A percentile compares a stretch with the other conserved stretches of the same genome.
Evolutionary conservation across 2,329 filamentous ascomycete genomes (phyloP).

Genomic region (Pseudocercospora musae): DNA sequence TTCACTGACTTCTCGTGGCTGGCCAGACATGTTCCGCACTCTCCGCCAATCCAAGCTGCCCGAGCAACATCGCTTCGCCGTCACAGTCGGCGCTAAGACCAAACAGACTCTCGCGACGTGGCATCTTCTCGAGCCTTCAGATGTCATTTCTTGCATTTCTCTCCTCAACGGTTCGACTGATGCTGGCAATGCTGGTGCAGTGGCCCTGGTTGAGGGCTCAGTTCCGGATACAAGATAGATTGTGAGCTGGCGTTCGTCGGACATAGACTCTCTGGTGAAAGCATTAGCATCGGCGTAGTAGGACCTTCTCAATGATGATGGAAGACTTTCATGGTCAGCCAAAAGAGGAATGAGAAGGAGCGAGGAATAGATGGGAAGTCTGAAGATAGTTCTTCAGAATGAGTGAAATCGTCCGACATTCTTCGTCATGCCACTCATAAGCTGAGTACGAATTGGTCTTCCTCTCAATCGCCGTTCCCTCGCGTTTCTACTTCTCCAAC

Average conservation of each 20-base stretch:
- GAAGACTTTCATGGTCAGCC: not conserved
- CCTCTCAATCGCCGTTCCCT: not conserved
- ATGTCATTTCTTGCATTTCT: conserved; percentile 62
- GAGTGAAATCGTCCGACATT: not conserved
- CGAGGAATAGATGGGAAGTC: not conserved
- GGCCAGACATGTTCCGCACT: conserved; percentile 74
- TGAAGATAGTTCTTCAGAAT: not conserved
- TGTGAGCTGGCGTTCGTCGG: not conserved
- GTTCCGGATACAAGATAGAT: conserved; percentile 24
- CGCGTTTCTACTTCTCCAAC: not conserved
- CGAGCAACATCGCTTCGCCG: conserved; percentile 73
- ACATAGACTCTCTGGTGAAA: not conserved
- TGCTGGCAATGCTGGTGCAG: conserved; percentile 29
- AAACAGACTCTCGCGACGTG: conserved; percentile 89
- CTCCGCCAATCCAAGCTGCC: conserved; percentile 58
- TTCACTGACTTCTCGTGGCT: conserved; percentile 18
- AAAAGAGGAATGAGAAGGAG: not conserved
- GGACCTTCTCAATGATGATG: not conserved
- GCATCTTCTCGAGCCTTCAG: conserved; percentile 82
- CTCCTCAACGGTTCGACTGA: conserved; percentile 35
- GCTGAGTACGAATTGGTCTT: not conserved
- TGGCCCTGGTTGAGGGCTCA: conserved; percentile 30
- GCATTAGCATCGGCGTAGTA: conserved; percentile 12
- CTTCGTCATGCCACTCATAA: not conserved
- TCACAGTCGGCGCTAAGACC: conserved; percentile 85